Conservation (phyloP, 164 flowering plant genomes). For the Platanus orientalis region DNA sequence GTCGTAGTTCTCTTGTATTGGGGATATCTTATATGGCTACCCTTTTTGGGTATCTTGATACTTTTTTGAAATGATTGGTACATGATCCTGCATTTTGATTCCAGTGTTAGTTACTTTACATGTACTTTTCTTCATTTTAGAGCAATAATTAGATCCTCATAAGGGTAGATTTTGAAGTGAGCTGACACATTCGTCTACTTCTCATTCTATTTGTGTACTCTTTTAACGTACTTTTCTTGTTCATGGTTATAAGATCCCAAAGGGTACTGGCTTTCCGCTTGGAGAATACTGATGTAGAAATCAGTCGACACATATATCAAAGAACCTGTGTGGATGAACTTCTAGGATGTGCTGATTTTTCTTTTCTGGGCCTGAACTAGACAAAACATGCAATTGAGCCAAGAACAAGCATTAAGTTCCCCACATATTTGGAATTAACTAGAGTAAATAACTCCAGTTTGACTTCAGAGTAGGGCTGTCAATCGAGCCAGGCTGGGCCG, state of each 20-base stretch:
- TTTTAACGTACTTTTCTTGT: constrained; percentile 8
- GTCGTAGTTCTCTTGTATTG: not conserved
- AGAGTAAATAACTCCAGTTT: constrained; percentile 31
- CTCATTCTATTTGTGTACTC: not conserved
- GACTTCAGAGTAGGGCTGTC: constrained; percentile 67
- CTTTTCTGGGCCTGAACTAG: constrained; percentile 44
- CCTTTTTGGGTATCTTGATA: no score
- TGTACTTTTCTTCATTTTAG: not conserved
- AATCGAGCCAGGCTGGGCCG: no score
- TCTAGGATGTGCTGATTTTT: constrained; percentile 35
- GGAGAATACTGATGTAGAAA: constrained; percentile 36
- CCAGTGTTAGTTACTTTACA: not conserved
- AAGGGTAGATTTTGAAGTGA: no score
- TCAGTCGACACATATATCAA: constrained; percentile 34
- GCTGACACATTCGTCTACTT: not conserved
- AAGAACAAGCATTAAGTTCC: constrained; percentile 85
- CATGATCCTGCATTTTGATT: not conserved
- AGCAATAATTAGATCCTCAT: not conserved
- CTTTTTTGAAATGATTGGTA: not conserved
- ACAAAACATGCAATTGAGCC: constrained; percentile 60
- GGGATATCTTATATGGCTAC: not conserved
- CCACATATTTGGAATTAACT: constrained; percentile 43
- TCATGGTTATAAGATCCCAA: constrained; percentile 39
- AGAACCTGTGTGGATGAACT: constrained; percentile 45
- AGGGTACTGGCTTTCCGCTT: constrained; percentile 41